Evolutionary conservation across 805 yeast genomes (phyloP).

Genomic region (Wickerhamiella kurtzmanii): DNA sequence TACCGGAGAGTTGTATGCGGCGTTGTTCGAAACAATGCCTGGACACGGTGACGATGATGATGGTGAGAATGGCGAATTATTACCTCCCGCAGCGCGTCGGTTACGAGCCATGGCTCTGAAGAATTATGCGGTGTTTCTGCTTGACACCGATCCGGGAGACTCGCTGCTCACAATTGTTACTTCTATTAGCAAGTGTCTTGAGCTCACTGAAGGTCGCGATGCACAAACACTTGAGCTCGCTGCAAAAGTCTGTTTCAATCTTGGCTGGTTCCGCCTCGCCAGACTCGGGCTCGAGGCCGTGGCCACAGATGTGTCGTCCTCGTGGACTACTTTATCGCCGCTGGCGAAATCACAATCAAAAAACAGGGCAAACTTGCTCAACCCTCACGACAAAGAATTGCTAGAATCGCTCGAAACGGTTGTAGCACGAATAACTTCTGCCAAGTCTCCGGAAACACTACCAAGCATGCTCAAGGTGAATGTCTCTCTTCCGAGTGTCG

Average conservation of each 20-base stretch:
- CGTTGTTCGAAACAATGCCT: conserved; percentile 32
- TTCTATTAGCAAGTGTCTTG: conserved; percentile 12
- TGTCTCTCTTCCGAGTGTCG: background rate
- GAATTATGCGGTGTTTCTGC: conserved; percentile 64
- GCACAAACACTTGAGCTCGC: conserved; percentile 11
- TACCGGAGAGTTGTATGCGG: conserved; percentile 45
- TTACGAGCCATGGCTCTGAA: conserved; percentile 67
- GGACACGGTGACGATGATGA: background rate
- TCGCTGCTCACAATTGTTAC: conserved; percentile 2
- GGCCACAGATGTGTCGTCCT: conserved; percentile 7
- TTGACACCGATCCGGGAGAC: conserved; percentile 28
- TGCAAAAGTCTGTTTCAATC: conserved; percentile 9
- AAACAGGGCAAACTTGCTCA: conserved; percentile 4
- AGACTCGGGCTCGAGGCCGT: conserved; percentile 16
- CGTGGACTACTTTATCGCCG: conserved; percentile 1
- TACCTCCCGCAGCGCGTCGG: conserved; percentile 58
- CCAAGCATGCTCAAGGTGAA: conserved; percentile 4
- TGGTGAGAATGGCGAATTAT: conserved; percentile 11
- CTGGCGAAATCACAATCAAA: conserved; percentile 4
- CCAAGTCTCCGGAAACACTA: background rate
- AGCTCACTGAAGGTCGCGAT: conserved; percentile 14
- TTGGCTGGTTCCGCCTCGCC: conserved; percentile 12
- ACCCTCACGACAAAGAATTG: conserved; percentile 12
- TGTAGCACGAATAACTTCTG: conserved; percentile 1
- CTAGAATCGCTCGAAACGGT: conserved; percentile 11